Evolutionary conservation across 331 rosid species (phyloP), one percentile per base, ranked within the genome.

Genomic region (Malus hybrid): DNA sequence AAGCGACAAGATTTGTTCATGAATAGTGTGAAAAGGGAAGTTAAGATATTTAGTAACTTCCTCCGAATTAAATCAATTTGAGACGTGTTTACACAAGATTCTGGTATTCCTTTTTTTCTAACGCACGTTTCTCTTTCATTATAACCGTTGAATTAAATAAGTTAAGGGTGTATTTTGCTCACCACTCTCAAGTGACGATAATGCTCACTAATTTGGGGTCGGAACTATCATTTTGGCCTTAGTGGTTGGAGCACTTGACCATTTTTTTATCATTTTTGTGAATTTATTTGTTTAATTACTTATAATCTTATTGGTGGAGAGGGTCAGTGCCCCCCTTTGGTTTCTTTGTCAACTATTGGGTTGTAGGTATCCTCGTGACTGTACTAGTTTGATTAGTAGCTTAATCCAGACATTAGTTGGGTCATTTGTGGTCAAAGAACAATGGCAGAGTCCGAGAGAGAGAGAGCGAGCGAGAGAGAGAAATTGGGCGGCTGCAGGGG

Each of bases 1-100:
- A 42, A 15, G 20, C 18, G 72, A 42, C 81, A 54, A 70, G 54
- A 81, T 68, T 72, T 69, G 3, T 75, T 83, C 76, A 22, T 60
- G 79, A 71, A 65, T 4, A 54, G 27, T 70, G 71, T 36, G 62
- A 32, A 61, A 16, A 16, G 33, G 46, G 33, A 50, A 75, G 36
- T 22, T 56, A 4, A 2, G 46, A 42, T 42, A 42, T 64, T 29
- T 19, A n/a, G 69, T 22, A 7, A 24, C 67, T 62, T 64, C 22
- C 6, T 64, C 8, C 24, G 56, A 2, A 22, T 72, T 36, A 72
- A 42, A 32, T 39, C 67, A 15, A 44, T 34, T 24, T 36, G 27
- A 39, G 76, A 56, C 36, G 67, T 12, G 34, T 62, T 33, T 62
- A 5, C 14, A 2, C 19, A 0, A 46, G 16, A 31, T 46, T 46